Evolutionary conservation across 768 basidiomycete genomes (phyloP).

Genomic region (Stropharia rugosoannulata): DNA sequence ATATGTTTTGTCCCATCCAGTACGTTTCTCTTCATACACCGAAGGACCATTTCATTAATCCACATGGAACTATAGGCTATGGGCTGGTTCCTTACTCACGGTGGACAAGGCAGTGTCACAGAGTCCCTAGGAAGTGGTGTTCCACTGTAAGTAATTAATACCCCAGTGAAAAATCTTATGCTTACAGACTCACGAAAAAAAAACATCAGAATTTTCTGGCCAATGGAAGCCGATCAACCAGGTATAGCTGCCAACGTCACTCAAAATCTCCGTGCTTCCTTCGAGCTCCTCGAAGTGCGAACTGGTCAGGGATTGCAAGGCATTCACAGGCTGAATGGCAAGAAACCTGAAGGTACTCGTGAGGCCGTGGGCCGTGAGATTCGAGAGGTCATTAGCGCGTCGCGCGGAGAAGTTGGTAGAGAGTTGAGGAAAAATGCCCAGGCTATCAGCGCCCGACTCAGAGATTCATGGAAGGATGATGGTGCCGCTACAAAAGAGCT

Average conservation of each 20-base stretch:
- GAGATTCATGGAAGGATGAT: too few relatives aligned
- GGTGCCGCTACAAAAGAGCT: too few relatives aligned
- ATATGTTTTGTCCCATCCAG: slow-evolving; percentile 11
- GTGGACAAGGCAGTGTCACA: slow-evolving; percentile 13
- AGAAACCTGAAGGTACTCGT: too few relatives aligned
- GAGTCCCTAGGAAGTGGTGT: slow-evolving; percentile 12
- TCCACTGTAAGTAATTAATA: slow-evolving; percentile 4
- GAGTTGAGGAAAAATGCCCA: too few relatives aligned
- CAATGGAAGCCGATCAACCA: slow-evolving; percentile 11
- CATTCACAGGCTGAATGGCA: too few relatives aligned
- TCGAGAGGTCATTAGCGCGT: too few relatives aligned
- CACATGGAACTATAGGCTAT: slow-evolving; percentile 1
- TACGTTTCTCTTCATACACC: neutral
- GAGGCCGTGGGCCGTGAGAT: too few relatives aligned
- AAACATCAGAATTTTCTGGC: slow-evolving; percentile 13
- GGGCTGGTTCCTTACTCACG: slow-evolving; percentile 16
- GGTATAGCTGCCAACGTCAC: slow-evolving; percentile 6
- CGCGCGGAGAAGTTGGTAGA: too few relatives aligned
- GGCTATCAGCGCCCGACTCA: too few relatives aligned
- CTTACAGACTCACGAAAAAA: neutral
- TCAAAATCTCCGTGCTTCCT: slow-evolving; percentile 6
- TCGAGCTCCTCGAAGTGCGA: neutral
- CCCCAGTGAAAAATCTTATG: neutral
- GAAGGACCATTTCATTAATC: too few relatives aligned
- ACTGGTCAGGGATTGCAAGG: too few relatives aligned